A percentile compares a stretch with the other conserved stretches of the same genome.
phyloP scores from a whole-genome alignment of 805 yeast species.

The Ogataea zsoltii region DNA sequence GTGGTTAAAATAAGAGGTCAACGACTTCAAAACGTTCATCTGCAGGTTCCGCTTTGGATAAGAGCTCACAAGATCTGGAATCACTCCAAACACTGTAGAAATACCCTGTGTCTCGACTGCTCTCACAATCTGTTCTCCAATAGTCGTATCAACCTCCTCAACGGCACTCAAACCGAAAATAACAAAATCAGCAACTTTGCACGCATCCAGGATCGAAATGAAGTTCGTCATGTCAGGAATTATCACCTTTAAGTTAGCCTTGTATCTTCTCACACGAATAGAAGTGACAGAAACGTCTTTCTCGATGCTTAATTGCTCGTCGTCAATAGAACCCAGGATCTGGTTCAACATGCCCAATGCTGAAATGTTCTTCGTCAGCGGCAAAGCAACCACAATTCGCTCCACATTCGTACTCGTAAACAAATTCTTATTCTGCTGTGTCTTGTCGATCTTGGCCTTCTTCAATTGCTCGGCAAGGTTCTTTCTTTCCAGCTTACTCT shows the following conservation, averaged over 20 bases:
- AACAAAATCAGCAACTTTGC: slow-evolving; percentile 86
- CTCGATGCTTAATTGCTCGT: slow-evolving; percentile 34
- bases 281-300: slow-evolving; percentile 52
- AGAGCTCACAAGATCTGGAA: slow-evolving; percentile 67
- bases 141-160: slow-evolving; percentile 72
- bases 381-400: slow-evolving; percentile 76
- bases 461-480: slow-evolving; percentile 78
- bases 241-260: slow-evolving; percentile 71
- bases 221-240: slow-evolving; percentile 70
- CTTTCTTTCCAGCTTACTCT: slow-evolving; percentile 64
- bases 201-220: slow-evolving; percentile 75
- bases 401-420: slow-evolving; percentile 74
- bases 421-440: slow-evolving; percentile 60
- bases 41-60: slow-evolving; percentile 79
- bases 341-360: slow-evolving; percentile 53
- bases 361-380: slow-evolving; percentile 73
- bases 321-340: slow-evolving; percentile 43
- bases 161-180: slow-evolving; percentile 86
- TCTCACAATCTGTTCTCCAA: slow-evolving; percentile 88
- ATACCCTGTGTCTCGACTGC: slow-evolving; percentile 92
- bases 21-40: slow-evolving; percentile 62
- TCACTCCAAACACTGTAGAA: slow-evolving; percentile 74
- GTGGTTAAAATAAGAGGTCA: slow-evolving; percentile 66
- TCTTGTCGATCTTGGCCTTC: slow-evolving; percentile 63
- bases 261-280: slow-evolving; percentile 62